phyloP scores from a whole-genome alignment of 1,139 yeast species.

The Diutina ranongensis region DNA sequence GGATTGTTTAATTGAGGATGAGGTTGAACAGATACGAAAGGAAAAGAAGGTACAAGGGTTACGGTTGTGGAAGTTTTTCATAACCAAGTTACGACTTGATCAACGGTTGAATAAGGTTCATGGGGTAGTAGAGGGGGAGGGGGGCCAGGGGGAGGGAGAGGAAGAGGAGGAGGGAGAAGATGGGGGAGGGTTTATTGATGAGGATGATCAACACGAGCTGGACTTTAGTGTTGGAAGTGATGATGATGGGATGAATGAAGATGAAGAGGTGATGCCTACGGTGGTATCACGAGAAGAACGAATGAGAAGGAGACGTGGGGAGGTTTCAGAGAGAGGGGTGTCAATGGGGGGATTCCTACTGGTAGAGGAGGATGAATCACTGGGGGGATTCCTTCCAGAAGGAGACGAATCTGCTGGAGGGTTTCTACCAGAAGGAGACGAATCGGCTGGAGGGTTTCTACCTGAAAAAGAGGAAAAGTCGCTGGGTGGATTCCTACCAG shows the following conservation, averaged over 20 bases:
- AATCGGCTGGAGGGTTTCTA: too few relatives aligned
- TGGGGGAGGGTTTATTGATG: background rate
- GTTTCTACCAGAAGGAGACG: too few relatives aligned
- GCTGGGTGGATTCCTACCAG: too few relatives aligned
- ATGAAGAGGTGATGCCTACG: constrained; percentile 5
- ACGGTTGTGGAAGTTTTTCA: constrained; percentile 60
- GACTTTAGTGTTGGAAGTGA: constrained; percentile 11
- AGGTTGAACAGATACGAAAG: constrained; percentile 35
- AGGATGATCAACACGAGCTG: background rate
- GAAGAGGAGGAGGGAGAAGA: background rate
- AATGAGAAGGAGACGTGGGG: constrained; percentile 9
- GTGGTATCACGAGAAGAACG: constrained; percentile 5
- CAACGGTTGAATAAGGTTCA: constrained; percentile 56
- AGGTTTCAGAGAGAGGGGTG: background rate
- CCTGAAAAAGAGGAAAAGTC: too few relatives aligned
- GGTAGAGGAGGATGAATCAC: background rate
- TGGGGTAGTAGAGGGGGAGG: constrained; percentile 34
- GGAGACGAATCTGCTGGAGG: too few relatives aligned
- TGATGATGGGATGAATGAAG: constrained; percentile 5
- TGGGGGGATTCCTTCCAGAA: too few relatives aligned
- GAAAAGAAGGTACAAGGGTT: constrained; percentile 43
- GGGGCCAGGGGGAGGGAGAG: background rate
- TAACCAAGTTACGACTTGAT: constrained; percentile 61
- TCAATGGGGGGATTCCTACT: background rate
- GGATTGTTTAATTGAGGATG: constrained; percentile 43